phyloP scores from a whole-genome alignment of 2,329 filamentous ascomycete species.

The Chaetomium sp. region DNA sequence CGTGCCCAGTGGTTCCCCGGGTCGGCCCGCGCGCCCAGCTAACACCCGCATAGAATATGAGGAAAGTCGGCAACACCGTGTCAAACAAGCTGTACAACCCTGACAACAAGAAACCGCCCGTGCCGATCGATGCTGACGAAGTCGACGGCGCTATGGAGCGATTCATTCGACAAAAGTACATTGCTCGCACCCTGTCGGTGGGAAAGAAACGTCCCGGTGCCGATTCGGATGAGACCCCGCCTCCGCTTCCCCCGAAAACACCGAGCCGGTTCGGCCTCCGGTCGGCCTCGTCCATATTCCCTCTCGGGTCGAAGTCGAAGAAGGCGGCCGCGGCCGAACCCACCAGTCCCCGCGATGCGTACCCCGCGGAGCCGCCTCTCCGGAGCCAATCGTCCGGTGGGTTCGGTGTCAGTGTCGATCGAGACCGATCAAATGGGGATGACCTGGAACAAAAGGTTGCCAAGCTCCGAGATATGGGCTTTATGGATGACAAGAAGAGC shows the following conservation, averaged over 20 bases:
- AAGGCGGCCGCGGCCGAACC: slow-evolving; percentile 36
- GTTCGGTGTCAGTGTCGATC: slow-evolving; percentile 63
- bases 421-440: slow-evolving; percentile 38
- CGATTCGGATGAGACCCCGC: slow-evolving; percentile 53
- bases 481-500: slow-evolving; percentile 76
- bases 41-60: slow-evolving; percentile 67
- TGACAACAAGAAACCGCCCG: slow-evolving; percentile 70
- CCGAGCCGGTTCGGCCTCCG: slow-evolving; percentile 55
- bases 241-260: slow-evolving; percentile 57
- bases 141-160: slow-evolving; percentile 91
- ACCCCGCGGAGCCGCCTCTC: slow-evolving; percentile 31
- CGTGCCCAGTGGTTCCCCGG: not conserved
- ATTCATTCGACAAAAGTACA: slow-evolving; percentile 92
- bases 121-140: slow-evolving; percentile 87
- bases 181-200: slow-evolving; percentile 45
- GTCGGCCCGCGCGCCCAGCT: slow-evolving; percentile 9
- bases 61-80: slow-evolving; percentile 74
- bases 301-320: slow-evolving; percentile 54
- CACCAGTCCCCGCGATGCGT: slow-evolving; percentile 30
- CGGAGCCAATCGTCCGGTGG: slow-evolving; percentile 60
- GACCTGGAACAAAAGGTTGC: slow-evolving; percentile 70
- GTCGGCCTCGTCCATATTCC: slow-evolving; percentile 61
- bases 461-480: slow-evolving; percentile 84
- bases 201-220: slow-evolving; percentile 37
- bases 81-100: slow-evolving; percentile 91